phyloP scores from a whole-genome alignment of 2,329 filamentous ascomycete genomes.

The Escovopsis sp. region DNA sequence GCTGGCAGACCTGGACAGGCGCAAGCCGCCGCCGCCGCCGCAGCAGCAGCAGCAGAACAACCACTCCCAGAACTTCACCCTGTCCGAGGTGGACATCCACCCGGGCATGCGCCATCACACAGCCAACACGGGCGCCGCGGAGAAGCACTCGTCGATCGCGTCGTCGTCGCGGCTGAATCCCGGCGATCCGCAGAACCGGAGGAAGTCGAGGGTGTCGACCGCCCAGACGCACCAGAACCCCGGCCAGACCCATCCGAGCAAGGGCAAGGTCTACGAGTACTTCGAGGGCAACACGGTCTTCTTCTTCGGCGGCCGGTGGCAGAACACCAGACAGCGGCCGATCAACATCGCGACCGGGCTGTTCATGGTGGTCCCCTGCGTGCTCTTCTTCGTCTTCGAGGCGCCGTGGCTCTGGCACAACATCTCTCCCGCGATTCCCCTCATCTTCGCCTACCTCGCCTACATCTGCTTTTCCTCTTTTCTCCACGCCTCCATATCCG shows the following conservation, averaged over 20 bases:
- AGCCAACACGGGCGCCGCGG: slow-evolving; percentile 50
- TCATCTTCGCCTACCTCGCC: slow-evolving; percentile 82
- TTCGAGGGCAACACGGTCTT: slow-evolving; percentile 91
- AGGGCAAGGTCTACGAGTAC: slow-evolving; percentile 68
- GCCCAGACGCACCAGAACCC: slow-evolving; percentile 16
- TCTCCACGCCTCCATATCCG: slow-evolving; percentile 76
- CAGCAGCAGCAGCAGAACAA: no score
- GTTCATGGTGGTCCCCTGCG: slow-evolving; percentile 61
- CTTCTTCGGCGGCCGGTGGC: slow-evolving; percentile 67
- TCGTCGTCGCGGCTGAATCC: slow-evolving; percentile 54
- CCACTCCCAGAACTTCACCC: slow-evolving; percentile 60
- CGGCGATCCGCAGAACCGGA: slow-evolving; percentile 20
- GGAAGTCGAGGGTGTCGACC: slow-evolving; percentile 13
- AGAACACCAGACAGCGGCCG: slow-evolving; percentile 76
- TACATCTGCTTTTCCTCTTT: slow-evolving; percentile 88
- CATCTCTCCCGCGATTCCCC: slow-evolving; percentile 74
- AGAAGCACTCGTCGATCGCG: slow-evolving; percentile 68
- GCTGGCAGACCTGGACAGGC: no score
- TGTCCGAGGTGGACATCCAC: slow-evolving; percentile 34
- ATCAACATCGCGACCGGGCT: slow-evolving; percentile 79
- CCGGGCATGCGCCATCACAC: slow-evolving; percentile 24
- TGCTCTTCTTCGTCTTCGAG: slow-evolving; percentile 74
- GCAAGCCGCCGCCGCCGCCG: slow-evolving; percentile 37
- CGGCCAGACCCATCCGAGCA: slow-evolving; percentile 23
- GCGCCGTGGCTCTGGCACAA: slow-evolving; percentile 76